Percentiles rank a stretch among this genome's conserved stretches.
These are phyloP conservation scores for Gossypioides kirkii DNA, from an alignment of 345 rosid genomes.

Conservation along the genomic window DNA sequence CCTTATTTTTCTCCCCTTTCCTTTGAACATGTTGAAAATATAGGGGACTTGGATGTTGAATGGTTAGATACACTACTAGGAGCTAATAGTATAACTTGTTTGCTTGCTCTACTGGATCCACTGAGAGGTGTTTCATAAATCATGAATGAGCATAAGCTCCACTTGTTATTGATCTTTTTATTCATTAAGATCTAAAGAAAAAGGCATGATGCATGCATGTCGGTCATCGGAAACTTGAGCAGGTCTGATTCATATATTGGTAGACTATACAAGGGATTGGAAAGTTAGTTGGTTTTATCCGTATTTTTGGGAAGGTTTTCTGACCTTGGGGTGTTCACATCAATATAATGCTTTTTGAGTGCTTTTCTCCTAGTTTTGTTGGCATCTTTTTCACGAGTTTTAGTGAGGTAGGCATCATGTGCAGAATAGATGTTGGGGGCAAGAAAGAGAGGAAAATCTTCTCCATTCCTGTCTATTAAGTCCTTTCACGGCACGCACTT, in stretches of 20 bases:
- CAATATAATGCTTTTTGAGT: background rate
- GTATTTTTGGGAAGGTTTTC: background rate
- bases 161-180: background rate
- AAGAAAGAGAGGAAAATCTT: background rate
- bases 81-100: background rate
- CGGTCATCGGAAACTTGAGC: background rate
- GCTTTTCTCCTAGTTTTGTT: background rate
- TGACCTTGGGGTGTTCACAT: background rate
- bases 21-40: background rate
- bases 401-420: background rate
- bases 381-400: background rate
- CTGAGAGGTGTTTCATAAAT: background rate
- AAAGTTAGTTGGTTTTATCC: background rate
- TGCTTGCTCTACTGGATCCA: slow-evolving; percentile 4
- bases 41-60: background rate
- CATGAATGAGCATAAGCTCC: background rate
- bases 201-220: background rate
- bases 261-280: background rate
- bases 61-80: background rate
- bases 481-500: background rate
- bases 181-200: background rate
- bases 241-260: background rate
- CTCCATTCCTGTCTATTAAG: background rate
- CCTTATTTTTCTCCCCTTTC: background rate
- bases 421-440: background rate